Evolutionary conservation across 2,329 filamentous ascomycete genomes (phyloP).

Genomic region (Claviceps fusiformis): DNA sequence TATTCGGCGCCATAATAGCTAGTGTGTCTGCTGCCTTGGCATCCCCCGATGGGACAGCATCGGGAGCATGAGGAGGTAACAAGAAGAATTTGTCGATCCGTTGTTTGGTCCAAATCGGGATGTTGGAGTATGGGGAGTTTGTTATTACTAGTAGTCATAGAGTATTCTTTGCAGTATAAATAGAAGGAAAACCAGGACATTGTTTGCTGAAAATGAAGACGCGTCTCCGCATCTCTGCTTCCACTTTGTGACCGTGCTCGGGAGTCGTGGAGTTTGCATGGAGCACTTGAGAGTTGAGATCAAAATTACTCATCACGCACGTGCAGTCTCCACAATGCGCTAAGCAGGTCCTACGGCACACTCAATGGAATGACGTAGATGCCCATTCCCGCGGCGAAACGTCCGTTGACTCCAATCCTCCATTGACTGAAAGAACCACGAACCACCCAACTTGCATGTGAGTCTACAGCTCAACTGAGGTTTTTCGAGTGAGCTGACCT

Average conservation of each 20-base stretch:
- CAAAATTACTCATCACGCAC: too few relatives aligned
- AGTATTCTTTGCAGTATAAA: neutral
- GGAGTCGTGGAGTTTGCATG: too few relatives aligned
- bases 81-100: neutral
- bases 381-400: neutral
- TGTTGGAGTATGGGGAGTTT: neutral
- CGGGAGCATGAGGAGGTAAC: neutral
- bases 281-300: too few relatives aligned
- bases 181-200: neutral
- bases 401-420: neutral
- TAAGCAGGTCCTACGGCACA: too few relatives aligned
- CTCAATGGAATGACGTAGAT: neutral
- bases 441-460: too few relatives aligned
- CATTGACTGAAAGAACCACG: too few relatives aligned
- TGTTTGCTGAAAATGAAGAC: neutral
- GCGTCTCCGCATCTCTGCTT: too few relatives aligned
- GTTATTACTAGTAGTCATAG: neutral
- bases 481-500: too few relatives aligned
- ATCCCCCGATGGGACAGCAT: neutral
- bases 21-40: conserved; percentile 2
- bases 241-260: too few relatives aligned
- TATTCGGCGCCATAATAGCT: conserved; percentile 10
- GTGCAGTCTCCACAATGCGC: too few relatives aligned
- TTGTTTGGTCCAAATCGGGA: neutral
- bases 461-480: too few relatives aligned